Conservation (phyloP, 176 grass and related monocot species). For the Hyparrhenia diplandra region DNA sequence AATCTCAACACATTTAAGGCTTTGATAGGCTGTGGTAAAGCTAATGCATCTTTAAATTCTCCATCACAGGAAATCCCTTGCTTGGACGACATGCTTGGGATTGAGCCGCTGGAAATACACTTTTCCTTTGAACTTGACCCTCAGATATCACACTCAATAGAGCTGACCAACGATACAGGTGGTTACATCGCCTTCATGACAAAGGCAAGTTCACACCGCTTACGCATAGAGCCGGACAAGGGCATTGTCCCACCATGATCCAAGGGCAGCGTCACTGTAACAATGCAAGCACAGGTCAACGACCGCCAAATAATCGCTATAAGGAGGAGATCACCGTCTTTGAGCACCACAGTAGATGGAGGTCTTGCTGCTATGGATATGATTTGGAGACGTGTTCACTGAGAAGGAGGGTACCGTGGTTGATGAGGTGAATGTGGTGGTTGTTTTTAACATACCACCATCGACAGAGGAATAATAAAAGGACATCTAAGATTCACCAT, state of each 20-base stretch:
- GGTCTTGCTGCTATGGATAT: not conserved
- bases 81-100: not conserved
- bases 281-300: no score
- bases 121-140: not conserved
- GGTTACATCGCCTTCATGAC: not conserved
- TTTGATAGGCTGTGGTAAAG: not conserved
- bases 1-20: not conserved
- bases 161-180: not conserved
- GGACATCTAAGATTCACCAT: not conserved
- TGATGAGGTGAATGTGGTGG: not conserved
- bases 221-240: not conserved
- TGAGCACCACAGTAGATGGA: not conserved
- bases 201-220: not conserved
- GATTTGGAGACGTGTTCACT: not conserved
- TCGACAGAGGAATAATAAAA: not conserved
- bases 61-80: not conserved
- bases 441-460: not conserved
- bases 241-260: not conserved
- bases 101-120: not conserved
- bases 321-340: not conserved
- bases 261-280: not conserved
- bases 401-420: not conserved
- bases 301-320: not conserved
- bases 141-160: not conserved
- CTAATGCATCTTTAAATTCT: not conserved